These are phyloP conservation scores for Colletotrichum tabaci DNA, from an alignment of 2,329 filamentous ascomycete species.

Conservation along the genomic window DNA sequence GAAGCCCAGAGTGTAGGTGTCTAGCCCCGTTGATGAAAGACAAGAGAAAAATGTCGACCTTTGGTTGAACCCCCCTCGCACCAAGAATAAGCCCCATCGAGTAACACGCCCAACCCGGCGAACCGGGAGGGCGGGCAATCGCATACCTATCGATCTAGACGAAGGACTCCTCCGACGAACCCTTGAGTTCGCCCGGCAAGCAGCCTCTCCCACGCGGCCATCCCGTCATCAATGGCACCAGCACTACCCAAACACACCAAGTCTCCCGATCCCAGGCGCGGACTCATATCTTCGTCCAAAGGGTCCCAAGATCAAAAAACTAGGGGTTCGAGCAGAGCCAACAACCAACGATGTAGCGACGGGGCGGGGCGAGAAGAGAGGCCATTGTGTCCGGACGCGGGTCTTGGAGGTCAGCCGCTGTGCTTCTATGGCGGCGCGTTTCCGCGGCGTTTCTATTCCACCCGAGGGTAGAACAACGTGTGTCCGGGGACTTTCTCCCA, in stretches of 20 bases:
- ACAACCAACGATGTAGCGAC: constrained; percentile 61
- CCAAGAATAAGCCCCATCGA: constrained; percentile 99
- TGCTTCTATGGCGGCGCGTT: constrained; percentile 99
- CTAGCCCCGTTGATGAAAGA: constrained; percentile 33
- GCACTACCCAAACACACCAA: constrained; percentile 40
- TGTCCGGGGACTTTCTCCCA: constrained; percentile 99
- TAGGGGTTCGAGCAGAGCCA: constrained; percentile 37
- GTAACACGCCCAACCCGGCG: constrained; percentile 76
- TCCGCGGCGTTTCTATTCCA: constrained; percentile 75
- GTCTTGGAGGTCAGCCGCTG: constrained; percentile 86
- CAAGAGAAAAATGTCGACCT: constrained; percentile 37
- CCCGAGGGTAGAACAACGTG: constrained; percentile 58
- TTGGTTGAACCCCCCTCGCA: constrained; percentile 81
- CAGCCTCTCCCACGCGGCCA: constrained; percentile 48
- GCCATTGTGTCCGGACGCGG: constrained; percentile 63
- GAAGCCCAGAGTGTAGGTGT: constrained; percentile 57
- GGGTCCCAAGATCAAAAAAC: constrained; percentile 58
- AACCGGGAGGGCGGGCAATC: constrained; percentile 77
- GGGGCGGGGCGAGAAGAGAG: constrained; percentile 55
- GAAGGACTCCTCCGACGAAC: constrained; percentile 75
- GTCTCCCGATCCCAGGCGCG: constrained; percentile 60
- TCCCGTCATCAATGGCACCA: constrained; percentile 47
- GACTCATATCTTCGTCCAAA: constrained; percentile 94
- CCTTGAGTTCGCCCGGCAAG: constrained; percentile 47
- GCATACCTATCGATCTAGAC: constrained; percentile 99